A percentile compares a stretch with the other conserved stretches of the same genome.
Conservation (phyloP, 2,329 filamentous ascomycete genomes). For the Fusarium neocosmosporiellum region DNA sequence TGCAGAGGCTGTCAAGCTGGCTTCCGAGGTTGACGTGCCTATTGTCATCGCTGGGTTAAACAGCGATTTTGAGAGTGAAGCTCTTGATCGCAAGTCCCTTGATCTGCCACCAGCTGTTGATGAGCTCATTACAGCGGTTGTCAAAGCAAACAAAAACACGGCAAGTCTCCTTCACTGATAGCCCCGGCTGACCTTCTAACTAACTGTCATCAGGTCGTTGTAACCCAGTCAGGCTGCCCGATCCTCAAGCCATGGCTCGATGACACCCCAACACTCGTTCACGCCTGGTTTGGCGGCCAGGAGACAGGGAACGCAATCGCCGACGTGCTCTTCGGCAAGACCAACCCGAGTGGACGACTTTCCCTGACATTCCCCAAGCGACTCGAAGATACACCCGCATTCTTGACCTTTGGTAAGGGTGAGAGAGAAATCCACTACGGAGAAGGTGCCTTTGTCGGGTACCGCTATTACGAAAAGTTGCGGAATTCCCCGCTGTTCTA, state of each 20-base stretch:
- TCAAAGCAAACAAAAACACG: constrained; percentile 15
- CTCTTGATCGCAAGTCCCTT: constrained; percentile 7
- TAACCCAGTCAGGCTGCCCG: background rate
- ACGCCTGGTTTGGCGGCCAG: constrained; percentile 79
- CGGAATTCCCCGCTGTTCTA: constrained; percentile 64
- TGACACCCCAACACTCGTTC: constrained; percentile 52
- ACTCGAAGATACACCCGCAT: constrained; percentile 14
- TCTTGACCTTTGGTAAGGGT: constrained; percentile 11
- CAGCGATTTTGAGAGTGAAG: background rate
- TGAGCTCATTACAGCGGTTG: constrained; percentile 4
- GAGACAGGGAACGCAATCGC: constrained; percentile 77
- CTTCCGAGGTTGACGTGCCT: background rate
- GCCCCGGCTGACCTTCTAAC: accelerated
- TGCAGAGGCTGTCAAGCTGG: background rate
- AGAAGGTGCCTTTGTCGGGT: constrained; percentile 51
- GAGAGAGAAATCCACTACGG: constrained; percentile 59
- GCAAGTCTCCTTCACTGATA: background rate
- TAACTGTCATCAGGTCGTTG: background rate
- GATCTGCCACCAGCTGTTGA: constrained; percentile 5
- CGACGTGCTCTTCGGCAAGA: constrained; percentile 72
- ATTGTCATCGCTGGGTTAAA: background rate
- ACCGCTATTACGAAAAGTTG: constrained; percentile 72
- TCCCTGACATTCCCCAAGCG: constrained; percentile 61
- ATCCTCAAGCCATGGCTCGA: constrained; percentile 2
- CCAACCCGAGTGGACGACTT: constrained; percentile 68